Base-by-base conservation (phyloP, 805 yeast species). In the Hyphopichia homilentoma region DNA sequence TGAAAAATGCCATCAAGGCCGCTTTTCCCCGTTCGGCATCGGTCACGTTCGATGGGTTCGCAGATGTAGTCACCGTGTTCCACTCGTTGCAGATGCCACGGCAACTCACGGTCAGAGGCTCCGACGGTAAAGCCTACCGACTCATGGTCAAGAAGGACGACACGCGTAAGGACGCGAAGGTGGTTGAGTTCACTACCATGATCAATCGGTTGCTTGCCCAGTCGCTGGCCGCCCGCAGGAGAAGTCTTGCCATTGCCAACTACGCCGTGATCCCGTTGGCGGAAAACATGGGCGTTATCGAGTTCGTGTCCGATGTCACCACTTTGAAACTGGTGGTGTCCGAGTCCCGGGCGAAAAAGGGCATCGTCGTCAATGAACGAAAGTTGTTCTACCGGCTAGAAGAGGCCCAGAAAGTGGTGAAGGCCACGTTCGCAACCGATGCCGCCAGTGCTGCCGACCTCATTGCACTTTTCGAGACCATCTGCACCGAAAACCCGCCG, bases 101-200 rank as follows among this genome's bases (percentile, higher is more conserved):
- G 45, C 80, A 84, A 42, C 63, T 93, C 6, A 76, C 76, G 9
- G 62, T 90, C 3, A 57, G 75, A 24, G 98, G 97, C 0, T 77
- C 85, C 2, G 85, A 90, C 57, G 89, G 90, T 6, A 59, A 61
- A n/a, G 55, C 64, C 1, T 89, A 89, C 52, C 73, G 81, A 13
- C 69, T 93, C 11, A 70, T 93, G 61, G 81, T 95, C 46, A 93
- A 93, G 51, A 74, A 79, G 40, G 99, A 93, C 57, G 98, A 93
- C 61, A 80, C 94, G 13, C 65, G 97, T 42, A 94, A 94, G 50
- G 99, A 94, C 64, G 93, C 96, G 4, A 84, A 95, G 46, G 76
- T 90, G 32, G 84, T 88, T n/a, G 93, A 94, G 46, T 82, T 93
- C 46, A 86, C 97, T 0, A 77, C 86, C 1, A 82, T 88, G 57